These are phyloP conservation scores for Balakata baccata DNA, from an alignment of 345 rosid species.

Conservation along the genomic window DNA sequence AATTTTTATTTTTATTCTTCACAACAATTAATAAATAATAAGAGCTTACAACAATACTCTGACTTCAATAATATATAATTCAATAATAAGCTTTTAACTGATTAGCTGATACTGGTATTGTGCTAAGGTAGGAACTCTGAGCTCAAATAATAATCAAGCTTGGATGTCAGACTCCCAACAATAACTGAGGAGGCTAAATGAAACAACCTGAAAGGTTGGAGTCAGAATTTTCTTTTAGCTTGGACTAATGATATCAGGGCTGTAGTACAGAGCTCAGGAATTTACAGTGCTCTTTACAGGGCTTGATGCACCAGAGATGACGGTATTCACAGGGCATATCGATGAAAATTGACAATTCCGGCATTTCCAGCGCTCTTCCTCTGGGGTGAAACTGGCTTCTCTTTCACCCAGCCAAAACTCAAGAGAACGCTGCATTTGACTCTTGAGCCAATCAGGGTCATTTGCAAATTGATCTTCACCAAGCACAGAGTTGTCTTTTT, in stretches of 20 bases:
- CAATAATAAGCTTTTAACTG: neutral
- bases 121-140: neutral
- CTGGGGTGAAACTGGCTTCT: constrained; percentile 55
- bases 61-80: neutral
- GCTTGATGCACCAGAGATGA: constrained; percentile 4
- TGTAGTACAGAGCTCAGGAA: constrained; percentile 15
- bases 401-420: constrained; percentile 64
- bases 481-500: constrained; percentile 58
- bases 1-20: neutral
- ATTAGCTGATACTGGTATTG: neutral
- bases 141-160: neutral
- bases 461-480: constrained; percentile 59
- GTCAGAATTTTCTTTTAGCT: constrained; percentile 7
- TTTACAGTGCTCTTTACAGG: constrained; percentile 29
- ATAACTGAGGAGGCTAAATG: neutral
- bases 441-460: constrained; percentile 52
- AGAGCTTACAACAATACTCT: neutral
- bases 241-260: neutral
- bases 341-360: constrained; percentile 51
- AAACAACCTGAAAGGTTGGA: constrained; percentile 6
- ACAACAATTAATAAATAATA: neutral
- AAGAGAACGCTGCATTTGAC: constrained; percentile 39
- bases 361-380: constrained; percentile 89
- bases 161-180: neutral
- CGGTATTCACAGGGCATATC: constrained; percentile 39